Percentiles rank a stretch among this genome's conserved stretches.
These are phyloP conservation scores for Leccinum subtestaceum DNA, from an alignment of 768 basidiomycete species.

Conservation along the genomic window DNA sequence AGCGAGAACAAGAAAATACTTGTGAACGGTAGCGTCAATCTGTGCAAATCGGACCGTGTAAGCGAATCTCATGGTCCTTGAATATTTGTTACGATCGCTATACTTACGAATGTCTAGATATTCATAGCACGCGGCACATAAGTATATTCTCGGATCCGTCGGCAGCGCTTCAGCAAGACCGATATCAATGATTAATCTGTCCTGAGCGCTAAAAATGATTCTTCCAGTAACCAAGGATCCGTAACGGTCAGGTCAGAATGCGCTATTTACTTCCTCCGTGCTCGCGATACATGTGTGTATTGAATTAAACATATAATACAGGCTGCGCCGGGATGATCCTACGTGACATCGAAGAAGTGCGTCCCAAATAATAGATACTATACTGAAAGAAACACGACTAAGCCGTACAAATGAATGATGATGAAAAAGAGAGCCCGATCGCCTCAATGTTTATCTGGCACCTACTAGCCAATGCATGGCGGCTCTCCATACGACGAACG, in stretches of 20 bases:
- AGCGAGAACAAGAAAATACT: background rate
- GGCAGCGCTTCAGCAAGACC: background rate
- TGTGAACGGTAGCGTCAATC: background rate
- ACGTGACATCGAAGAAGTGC: background rate
- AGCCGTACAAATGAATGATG: constrained; percentile 1
- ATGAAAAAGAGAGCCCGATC: background rate
- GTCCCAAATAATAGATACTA: constrained; percentile 19
- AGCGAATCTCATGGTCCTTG: background rate
- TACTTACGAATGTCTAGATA: background rate
- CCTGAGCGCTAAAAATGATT: background rate
- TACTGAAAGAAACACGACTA: background rate
- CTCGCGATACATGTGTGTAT: background rate
- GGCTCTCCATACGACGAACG: constrained; percentile 34
- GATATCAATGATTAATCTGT: background rate
- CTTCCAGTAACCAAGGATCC: background rate
- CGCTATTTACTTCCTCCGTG: background rate
- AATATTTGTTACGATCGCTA: background rate
- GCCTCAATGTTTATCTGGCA: constrained; percentile 17
- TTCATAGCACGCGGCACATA: background rate
- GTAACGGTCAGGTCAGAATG: background rate
- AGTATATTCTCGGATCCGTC: background rate
- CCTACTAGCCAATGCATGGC: constrained; percentile 35
- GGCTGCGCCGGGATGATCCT: background rate
- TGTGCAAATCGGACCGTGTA: background rate
- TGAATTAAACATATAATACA: constrained; percentile 3